Evolutionary conservation across 257 asterid species (phyloP).

Genomic region (Agastache rugosa): DNA sequence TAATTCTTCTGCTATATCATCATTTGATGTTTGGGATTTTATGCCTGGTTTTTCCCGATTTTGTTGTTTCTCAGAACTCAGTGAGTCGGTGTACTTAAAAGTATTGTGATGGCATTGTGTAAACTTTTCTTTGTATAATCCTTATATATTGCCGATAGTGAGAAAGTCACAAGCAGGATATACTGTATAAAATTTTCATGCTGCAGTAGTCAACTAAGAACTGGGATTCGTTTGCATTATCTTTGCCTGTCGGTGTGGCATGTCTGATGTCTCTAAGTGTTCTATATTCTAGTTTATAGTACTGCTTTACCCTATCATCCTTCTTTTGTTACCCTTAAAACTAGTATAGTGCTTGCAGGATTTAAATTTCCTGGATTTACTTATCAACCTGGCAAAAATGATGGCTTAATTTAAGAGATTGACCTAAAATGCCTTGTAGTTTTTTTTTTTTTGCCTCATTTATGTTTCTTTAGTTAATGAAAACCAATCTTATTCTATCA

Average conservation of each 20-base stretch:
- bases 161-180: not conserved
- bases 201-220: not conserved
- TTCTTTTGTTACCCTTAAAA: not conserved
- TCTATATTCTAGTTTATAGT: not conserved
- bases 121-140: not conserved
- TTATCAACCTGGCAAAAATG: not conserved
- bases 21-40: not conserved
- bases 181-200: constrained; percentile 14
- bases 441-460: not conserved
- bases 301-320: not conserved
- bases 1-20: constrained; percentile 24
- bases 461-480: too few species aligned
- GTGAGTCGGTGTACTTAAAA: not conserved
- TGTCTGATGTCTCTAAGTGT: not conserved
- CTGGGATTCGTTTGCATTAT: not conserved
- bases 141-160: not conserved
- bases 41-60: not conserved
- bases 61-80: not conserved
- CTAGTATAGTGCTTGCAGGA: not conserved
- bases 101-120: not conserved
- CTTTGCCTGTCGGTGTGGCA: not conserved
- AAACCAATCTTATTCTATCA: not conserved
- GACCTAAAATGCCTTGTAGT: not conserved
- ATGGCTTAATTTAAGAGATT: not conserved
- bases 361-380: not conserved